phyloP scores from a whole-genome alignment of 805 yeast species.

The Cyberlindnera sargentensis region DNA sequence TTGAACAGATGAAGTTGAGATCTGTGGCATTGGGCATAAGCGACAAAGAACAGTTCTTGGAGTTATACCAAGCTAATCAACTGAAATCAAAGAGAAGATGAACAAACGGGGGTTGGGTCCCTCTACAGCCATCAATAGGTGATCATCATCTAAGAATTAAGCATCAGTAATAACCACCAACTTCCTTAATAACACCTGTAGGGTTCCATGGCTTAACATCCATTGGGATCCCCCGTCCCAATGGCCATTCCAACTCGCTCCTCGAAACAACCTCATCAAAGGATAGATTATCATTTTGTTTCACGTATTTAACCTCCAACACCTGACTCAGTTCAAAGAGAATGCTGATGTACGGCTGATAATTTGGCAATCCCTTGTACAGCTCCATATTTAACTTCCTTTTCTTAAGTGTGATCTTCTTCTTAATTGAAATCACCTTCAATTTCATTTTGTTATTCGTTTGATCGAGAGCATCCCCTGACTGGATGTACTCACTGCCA shows the following conservation, averaged over 20 bases:
- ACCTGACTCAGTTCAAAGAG: constrained; percentile 35
- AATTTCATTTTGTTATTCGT: constrained; percentile 11
- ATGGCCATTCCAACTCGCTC: constrained; percentile 14
- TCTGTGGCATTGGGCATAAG: constrained; percentile 35
- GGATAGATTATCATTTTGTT: constrained; percentile 32
- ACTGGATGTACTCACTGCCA: background rate
- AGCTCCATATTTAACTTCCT: constrained; percentile 6
- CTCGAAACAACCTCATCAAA: constrained; percentile 12
- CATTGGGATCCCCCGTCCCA: constrained; percentile 21
- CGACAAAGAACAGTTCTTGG: constrained; percentile 39
- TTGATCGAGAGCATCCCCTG: constrained; percentile 1
- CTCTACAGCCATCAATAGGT: no score
- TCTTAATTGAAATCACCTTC: constrained; percentile 7
- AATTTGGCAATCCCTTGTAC: constrained; percentile 2
- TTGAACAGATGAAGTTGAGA: constrained; percentile 43
- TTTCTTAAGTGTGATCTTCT: constrained; percentile 5
- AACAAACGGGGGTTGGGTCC: no score
- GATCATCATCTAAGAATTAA: no score
- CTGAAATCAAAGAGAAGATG: no score
- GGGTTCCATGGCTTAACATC: constrained; percentile 12
- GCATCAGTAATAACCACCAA: no score
- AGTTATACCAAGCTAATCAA: constrained; percentile 17
- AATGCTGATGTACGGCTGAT: constrained; percentile 29
- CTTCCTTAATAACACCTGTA: no score
- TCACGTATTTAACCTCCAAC: constrained; percentile 33